phyloP scores from a whole-genome alignment of 768 basidiomycete genomes.

The Collybia sordida region DNA sequence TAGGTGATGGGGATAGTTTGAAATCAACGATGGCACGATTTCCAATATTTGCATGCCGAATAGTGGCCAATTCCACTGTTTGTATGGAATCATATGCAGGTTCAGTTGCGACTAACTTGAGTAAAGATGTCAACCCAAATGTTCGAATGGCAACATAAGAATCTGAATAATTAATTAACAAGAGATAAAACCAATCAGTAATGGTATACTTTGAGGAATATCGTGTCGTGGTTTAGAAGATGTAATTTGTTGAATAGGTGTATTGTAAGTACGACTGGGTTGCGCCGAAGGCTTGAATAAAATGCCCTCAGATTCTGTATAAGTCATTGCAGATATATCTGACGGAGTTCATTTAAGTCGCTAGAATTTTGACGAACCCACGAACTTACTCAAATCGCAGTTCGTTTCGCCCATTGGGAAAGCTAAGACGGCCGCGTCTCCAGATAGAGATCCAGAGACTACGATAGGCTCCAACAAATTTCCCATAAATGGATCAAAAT shows the following conservation, averaged over 20 bases:
- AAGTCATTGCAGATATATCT: no score
- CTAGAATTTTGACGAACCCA: neutral
- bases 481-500: constrained; percentile 59
- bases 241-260: constrained; percentile 68
- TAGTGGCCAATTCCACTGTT: constrained; percentile 31
- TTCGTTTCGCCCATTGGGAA: constrained; percentile 68
- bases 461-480: constrained; percentile 48
- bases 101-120: constrained; percentile 24
- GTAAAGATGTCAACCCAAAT: constrained; percentile 40
- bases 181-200: neutral
- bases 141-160: constrained; percentile 45
- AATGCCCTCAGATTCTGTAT: constrained; percentile 4
- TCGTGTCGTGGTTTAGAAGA: constrained; percentile 22
- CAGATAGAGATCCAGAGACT: constrained; percentile 19
- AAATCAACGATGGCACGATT: constrained; percentile 47
- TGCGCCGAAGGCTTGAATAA: constrained; percentile 39
- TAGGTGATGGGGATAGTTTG: constrained; percentile 30
- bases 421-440: constrained; percentile 33
- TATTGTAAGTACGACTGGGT: constrained; percentile 50
- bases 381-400: constrained; percentile 57
- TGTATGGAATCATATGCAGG: constrained; percentile 10
- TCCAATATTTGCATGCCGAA: constrained; percentile 40
- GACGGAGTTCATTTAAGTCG: no score
- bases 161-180: constrained; percentile 14
- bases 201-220: neutral